Base-by-base conservation (phyloP, 2,329 filamentous ascomycete genomes). In the Colletotrichum tanaceti region DNA sequence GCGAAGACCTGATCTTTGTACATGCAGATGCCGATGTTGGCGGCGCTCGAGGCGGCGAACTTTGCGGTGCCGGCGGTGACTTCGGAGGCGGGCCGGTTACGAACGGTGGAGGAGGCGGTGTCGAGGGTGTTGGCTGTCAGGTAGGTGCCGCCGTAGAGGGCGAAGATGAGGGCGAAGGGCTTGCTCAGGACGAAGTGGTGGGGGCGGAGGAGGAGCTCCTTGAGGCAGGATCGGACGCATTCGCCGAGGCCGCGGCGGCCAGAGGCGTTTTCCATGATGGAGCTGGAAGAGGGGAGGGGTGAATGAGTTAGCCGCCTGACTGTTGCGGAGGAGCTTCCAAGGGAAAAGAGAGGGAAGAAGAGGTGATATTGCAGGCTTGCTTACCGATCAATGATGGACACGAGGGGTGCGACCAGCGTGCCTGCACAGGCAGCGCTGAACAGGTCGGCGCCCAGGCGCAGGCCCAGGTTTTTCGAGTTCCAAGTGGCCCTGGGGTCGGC, bases 1-100 rank as follows among this genome's bases (percentile, higher is more conserved):
- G 93, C 93, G 78, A 95, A 97, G 70, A 91, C 89, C 74, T 90
- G 90, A 81, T 97, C 94, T 79, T 97, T 98, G 86, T 96, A 93
- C 54, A 97, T 89, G 79, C 93, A 93, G 43, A 97, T 85, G 9
- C 89, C 88, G 79, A 97, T 90, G 81, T 98, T 98, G 63, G 94
- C 89, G n/a, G 87, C 81, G 18, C 89, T 92, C 1, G 93, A 95
- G 58, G 92, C 90, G 73, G 89, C 82, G 81, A 98, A 98, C 78
- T 98, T 98, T 70, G 87, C 80, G 0, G 90, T 86, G 64, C 94
- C 94, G 10, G 91, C 85, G 0, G 93, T 94, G 38, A 93, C 90
- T 73, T 83, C 79, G 6, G 84, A 82, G 7, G 91, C 87, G 41
- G 89, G 82, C 18, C 82, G 79, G 75, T 87, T 81, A 57, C 82